Percentiles rank a stretch among this genome's conserved stretches.
phyloP scores from a whole-genome alignment of 1,139 yeast species.

The Magnusiomyces tetraspermus region DNA sequence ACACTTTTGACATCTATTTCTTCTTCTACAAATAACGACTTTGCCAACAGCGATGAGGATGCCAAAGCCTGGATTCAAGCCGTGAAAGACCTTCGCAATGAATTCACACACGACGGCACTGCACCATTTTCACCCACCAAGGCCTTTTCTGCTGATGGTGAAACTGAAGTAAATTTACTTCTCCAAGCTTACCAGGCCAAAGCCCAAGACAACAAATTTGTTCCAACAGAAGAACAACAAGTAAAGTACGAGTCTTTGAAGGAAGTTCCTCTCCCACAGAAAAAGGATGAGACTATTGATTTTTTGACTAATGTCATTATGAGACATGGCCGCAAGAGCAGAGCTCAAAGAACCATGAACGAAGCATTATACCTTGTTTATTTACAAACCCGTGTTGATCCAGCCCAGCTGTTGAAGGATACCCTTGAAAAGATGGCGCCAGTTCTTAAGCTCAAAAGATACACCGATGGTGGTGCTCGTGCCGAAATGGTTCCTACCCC shows the following conservation, averaged over 20 bases:
- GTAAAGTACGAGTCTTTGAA: slow-evolving; percentile 44
- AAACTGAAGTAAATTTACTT: slow-evolving; percentile 21
- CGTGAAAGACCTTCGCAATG: slow-evolving; percentile 45
- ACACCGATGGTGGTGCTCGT: slow-evolving; percentile 80
- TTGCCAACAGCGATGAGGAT: slow-evolving; percentile 38
- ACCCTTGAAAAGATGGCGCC: slow-evolving; percentile 83
- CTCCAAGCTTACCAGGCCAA: slow-evolving; percentile 18
- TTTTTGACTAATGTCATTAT: slow-evolving; percentile 79
- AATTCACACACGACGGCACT: slow-evolving; percentile 34
- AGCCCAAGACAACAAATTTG: slow-evolving; percentile 16
- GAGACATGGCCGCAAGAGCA: slow-evolving; percentile 84
- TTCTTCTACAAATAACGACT: slow-evolving; percentile 3
- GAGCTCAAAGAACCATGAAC: slow-evolving; percentile 64
- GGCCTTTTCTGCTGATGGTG: slow-evolving; percentile 28
- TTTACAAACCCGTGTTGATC: slow-evolving; percentile 62
- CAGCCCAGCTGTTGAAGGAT: slow-evolving; percentile 62
- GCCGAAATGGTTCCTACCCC: slow-evolving; percentile 75
- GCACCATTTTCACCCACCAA: slow-evolving; percentile 23
- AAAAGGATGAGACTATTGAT: slow-evolving; percentile 60
- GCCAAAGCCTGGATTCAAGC: slow-evolving; percentile 62
- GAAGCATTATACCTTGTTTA: slow-evolving; percentile 76
- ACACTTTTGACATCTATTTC: slow-evolving; percentile 14
- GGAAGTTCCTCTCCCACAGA: slow-evolving; percentile 49
- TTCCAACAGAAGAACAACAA: slow-evolving; percentile 52
- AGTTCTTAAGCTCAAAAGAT: slow-evolving; percentile 64